A percentile compares a stretch with the other conserved stretches of the same genome.
phyloP scores from a whole-genome alignment of 345 rosid species.

The Eucalyptus leucophloia region DNA sequence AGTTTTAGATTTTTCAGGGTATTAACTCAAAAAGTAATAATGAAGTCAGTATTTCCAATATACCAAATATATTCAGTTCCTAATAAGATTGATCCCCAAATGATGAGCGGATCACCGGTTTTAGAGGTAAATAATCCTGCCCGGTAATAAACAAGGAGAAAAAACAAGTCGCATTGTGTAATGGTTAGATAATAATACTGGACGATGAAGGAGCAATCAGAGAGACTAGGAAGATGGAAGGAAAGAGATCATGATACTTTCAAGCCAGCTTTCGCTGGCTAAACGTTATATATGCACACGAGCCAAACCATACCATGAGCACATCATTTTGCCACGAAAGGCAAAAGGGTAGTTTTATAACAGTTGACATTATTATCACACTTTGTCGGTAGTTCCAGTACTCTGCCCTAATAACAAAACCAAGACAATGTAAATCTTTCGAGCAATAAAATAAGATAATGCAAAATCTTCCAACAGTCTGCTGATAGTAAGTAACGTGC shows the following conservation, averaged over 20 bases:
- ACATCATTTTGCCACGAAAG: not conserved
- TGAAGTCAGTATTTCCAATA: not conserved
- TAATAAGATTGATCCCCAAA: not conserved
- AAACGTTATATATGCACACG: not conserved
- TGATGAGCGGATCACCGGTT: not conserved
- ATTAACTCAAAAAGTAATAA: not conserved
- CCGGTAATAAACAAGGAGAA: not conserved
- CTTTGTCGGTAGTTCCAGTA: not conserved
- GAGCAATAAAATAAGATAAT: not conserved
- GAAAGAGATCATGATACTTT: not conserved
- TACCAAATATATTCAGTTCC: not conserved
- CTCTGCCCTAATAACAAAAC: not conserved
- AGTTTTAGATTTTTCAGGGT: rapidly evolving
- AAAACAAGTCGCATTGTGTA: not conserved
- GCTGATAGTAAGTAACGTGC: not conserved
- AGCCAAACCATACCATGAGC: not conserved
- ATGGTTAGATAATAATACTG: not conserved
- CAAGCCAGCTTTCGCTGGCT: not conserved
- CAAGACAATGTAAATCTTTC: not conserved
- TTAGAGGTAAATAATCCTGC: not conserved
- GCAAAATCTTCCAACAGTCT: not conserved
- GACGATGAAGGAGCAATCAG: not conserved
- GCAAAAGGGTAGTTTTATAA: not conserved
- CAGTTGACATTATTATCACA: not conserved
- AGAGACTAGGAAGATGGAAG: not conserved